Percentiles rank a stretch among this genome's conserved stretches.
Conservation (phyloP, 192 early-diverging fungal genomes). For the Coemansia sp. region DNA sequence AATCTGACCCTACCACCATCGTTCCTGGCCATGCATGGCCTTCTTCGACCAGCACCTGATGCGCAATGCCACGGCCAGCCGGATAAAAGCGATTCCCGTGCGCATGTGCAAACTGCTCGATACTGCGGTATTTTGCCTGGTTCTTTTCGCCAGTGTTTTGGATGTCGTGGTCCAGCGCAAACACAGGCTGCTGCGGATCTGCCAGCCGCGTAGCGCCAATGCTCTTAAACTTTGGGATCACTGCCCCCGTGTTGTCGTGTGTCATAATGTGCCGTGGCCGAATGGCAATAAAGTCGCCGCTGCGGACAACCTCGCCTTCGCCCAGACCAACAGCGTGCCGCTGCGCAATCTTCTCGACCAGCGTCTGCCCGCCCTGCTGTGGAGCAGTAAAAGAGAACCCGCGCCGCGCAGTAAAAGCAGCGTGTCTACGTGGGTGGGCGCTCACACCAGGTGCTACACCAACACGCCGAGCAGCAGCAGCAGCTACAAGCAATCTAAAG, state of each 20-base stretch:
- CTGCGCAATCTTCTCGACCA: slow-evolving; percentile 96
- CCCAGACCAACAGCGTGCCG: slow-evolving; percentile 78
- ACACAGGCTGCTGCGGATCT: slow-evolving; percentile 80
- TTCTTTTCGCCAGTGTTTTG: slow-evolving; percentile 97
- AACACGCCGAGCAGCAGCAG: slow-evolving; percentile 40
- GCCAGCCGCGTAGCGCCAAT: slow-evolving; percentile 86
- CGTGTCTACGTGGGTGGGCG: slow-evolving; percentile 15
- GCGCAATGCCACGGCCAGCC: slow-evolving; percentile 95
- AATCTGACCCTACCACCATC: slow-evolving; percentile 95
- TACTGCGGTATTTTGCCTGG: slow-evolving; percentile 78
- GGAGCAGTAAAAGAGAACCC: slow-evolving; percentile 25
- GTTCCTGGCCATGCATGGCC: slow-evolving; percentile 93
- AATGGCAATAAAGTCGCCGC: slow-evolving; percentile 94
- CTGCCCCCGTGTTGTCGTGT: slow-evolving; percentile 96
- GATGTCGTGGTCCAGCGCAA: slow-evolving; percentile 97
- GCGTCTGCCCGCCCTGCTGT: slow-evolving; percentile 61
- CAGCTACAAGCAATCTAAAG: slow-evolving; percentile 51
- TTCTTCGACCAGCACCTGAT: slow-evolving; percentile 97
- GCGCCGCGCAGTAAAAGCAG: slow-evolving; percentile 21
- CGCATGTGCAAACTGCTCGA: slow-evolving; percentile 76
- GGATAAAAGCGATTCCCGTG: slow-evolving; percentile 91
- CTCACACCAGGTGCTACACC: neutral
- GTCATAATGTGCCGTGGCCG: slow-evolving; percentile 91
- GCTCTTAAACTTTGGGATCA: slow-evolving; percentile 87
- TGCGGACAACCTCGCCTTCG: slow-evolving; percentile 64